Percentiles rank a stretch among this genome's conserved stretches.
Conservation (phyloP, 352 stramenopile species). For the Phytophthora lateralis region DNA sequence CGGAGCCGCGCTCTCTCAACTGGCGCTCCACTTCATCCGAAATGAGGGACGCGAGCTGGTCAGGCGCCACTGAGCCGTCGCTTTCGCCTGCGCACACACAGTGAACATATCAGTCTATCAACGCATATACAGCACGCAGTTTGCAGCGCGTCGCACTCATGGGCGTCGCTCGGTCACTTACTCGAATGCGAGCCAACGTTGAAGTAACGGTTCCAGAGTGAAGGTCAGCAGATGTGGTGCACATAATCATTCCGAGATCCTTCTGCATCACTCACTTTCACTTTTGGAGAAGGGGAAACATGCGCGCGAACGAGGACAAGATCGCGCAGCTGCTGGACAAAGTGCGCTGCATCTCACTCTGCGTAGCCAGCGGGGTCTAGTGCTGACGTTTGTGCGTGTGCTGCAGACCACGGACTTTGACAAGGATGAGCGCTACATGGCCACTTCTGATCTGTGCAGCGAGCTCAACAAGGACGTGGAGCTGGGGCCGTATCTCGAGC, state of each 20-base stretch:
- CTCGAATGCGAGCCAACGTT: slow-evolving; percentile 14
- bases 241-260: slow-evolving; percentile 23
- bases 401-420: slow-evolving; percentile 88
- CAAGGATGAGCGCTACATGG: slow-evolving; percentile 99
- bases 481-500: slow-evolving; percentile 81
- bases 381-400: slow-evolving; percentile 5
- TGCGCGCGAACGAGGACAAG: slow-evolving; percentile 77
- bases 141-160: slow-evolving; percentile 15
- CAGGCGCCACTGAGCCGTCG: slow-evolving; percentile 38
- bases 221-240: slow-evolving; percentile 13
- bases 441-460: slow-evolving; percentile 97
- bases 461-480: slow-evolving; percentile 95
- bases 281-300: slow-evolving; percentile 28
- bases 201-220: slow-evolving; percentile 32
- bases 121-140: background rate
- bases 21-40: slow-evolving; percentile 67
- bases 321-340: slow-evolving; percentile 86
- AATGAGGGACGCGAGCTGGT: slow-evolving; percentile 70
- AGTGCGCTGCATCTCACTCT: slow-evolving; percentile 27
- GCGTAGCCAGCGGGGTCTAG: background rate
- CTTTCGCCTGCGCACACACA: slow-evolving; percentile 19
- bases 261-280: slow-evolving; percentile 22
- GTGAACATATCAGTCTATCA: background rate
- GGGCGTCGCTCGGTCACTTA: background rate
- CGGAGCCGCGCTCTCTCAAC: slow-evolving; percentile 51